Conservation (phyloP, 192 early-diverging fungal genomes). For the Podila horticola region DNA sequence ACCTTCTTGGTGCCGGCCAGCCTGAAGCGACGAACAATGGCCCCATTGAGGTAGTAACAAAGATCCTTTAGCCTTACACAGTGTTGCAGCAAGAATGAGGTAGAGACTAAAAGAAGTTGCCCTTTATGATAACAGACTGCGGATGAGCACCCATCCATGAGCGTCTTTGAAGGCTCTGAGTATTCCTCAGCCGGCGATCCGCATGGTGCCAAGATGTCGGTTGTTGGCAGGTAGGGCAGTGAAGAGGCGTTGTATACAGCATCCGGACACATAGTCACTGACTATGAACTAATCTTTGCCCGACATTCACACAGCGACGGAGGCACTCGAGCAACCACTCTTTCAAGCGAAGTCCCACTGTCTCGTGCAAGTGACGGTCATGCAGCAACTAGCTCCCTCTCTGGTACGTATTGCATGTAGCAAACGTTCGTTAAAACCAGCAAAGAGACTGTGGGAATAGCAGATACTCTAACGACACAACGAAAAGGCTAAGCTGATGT, state of each 20-base stretch:
- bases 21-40: neutral
- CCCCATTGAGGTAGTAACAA: neutral
- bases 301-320: slow-evolving; percentile 1
- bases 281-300: slow-evolving; percentile 6
- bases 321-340: slow-evolving; percentile 1
- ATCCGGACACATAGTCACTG: neutral
- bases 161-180: slow-evolving; percentile 2
- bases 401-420: too few species aligned
- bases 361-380: neutral
- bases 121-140: slow-evolving; percentile 2
- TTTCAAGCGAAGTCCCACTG: neutral
- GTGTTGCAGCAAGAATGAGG: neutral
- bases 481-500: too few species aligned
- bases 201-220: slow-evolving; percentile 4
- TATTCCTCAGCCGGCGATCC: neutral
- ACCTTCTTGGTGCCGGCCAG: neutral
- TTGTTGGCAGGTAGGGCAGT: slow-evolving; percentile 1
- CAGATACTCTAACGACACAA: too few species aligned
- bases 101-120: slow-evolving; percentile 1
- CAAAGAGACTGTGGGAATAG: too few species aligned
- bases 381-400: neutral
- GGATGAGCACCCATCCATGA: neutral
- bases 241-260: neutral
- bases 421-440: too few species aligned
- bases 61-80: neutral